Conservation (phyloP, 768 basidiomycete species). For the Obba rivulosa region DNA sequence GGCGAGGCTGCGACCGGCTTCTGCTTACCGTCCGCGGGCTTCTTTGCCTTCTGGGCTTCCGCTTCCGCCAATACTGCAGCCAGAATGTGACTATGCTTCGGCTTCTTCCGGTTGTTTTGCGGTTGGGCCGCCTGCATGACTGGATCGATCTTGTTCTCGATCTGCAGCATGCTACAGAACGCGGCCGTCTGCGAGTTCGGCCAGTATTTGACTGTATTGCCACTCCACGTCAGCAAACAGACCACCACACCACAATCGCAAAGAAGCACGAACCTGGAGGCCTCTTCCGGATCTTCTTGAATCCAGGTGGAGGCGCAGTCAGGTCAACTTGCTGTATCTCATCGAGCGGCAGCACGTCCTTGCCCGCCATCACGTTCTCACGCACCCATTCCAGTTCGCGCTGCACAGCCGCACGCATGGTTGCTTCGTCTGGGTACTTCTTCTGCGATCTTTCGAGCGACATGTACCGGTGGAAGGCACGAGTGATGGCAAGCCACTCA, state of each 20-base stretch:
- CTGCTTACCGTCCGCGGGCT: too few relatives aligned
- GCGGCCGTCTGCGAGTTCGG: slow-evolving; percentile 87
- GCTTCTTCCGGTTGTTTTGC: too few relatives aligned
- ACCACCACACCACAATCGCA: not conserved
- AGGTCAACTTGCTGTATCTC: slow-evolving; percentile 61
- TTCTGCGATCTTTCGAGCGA: slow-evolving; percentile 45
- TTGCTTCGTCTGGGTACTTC: slow-evolving; percentile 53
- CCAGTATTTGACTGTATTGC: slow-evolving; percentile 58
- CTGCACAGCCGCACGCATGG: slow-evolving; percentile 46
- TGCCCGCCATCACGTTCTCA: slow-evolving; percentile 40
- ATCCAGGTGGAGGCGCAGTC: slow-evolving; percentile 59
- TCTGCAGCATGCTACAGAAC: slow-evolving; percentile 71
- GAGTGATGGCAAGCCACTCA: slow-evolving; percentile 90
- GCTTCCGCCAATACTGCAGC: too few relatives aligned
- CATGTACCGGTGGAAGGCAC: slow-evolving; percentile 78
- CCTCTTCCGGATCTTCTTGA: slow-evolving; percentile 31
- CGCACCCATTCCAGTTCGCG: slow-evolving; percentile 68
- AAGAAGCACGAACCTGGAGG: slow-evolving; percentile 29
- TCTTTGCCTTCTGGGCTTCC: too few relatives aligned
- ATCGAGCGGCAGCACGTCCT: slow-evolving; percentile 10
- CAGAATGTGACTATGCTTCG: too few relatives aligned
- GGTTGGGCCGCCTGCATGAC: too few relatives aligned
- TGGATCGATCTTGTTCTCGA: slow-evolving; percentile 59
- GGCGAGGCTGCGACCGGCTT: too few relatives aligned
- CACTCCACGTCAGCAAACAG: not conserved